phyloP scores from a whole-genome alignment of 106 monocot species.

The Dioscorea alata region DNA sequence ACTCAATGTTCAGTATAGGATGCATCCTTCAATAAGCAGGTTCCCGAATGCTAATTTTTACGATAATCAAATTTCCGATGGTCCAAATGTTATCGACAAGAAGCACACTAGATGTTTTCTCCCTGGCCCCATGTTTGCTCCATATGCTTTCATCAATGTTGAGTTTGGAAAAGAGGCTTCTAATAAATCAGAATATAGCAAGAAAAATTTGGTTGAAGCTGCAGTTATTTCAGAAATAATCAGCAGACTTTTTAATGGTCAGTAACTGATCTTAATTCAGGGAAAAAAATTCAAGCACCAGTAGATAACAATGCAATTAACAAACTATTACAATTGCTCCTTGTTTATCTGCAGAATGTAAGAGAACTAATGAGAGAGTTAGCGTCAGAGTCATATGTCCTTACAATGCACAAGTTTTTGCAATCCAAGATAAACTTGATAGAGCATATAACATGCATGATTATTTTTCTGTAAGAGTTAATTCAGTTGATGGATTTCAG shows the following conservation, averaged over 20 bases:
- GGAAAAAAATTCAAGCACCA: not conserved
- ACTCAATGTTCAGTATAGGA: conserved; percentile 62
- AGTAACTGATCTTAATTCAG: not conserved
- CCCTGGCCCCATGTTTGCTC: conserved; percentile 28
- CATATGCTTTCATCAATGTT: conserved; percentile 52
- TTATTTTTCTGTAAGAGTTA: conserved; percentile 11
- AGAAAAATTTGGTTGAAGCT: conserved; percentile 51
- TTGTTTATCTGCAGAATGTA: conserved; percentile 5
- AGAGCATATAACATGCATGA: not conserved
- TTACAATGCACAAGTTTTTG: conserved; percentile 26
- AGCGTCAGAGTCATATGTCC: conserved; percentile 25
- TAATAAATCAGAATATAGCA: conserved; percentile 34
- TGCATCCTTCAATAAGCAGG: conserved; percentile 72
- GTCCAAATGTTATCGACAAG: conserved; percentile 21
- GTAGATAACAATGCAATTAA: not conserved
- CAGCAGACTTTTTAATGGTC: conserved; percentile 30
- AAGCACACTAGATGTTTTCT: conserved; percentile 17
- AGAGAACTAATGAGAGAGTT: not conserved
- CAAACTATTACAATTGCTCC: not conserved
- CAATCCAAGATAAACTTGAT: conserved; percentile 19
- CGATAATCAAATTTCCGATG: conserved; percentile 36
- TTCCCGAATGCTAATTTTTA: conserved; percentile 69
- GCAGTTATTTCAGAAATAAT: conserved; percentile 42
- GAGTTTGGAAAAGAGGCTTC: conserved; percentile 22
- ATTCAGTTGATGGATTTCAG: conserved; percentile 25